Conservation (phyloP, 176 grass and related monocot genomes). For the Lolium perenne region DNA sequence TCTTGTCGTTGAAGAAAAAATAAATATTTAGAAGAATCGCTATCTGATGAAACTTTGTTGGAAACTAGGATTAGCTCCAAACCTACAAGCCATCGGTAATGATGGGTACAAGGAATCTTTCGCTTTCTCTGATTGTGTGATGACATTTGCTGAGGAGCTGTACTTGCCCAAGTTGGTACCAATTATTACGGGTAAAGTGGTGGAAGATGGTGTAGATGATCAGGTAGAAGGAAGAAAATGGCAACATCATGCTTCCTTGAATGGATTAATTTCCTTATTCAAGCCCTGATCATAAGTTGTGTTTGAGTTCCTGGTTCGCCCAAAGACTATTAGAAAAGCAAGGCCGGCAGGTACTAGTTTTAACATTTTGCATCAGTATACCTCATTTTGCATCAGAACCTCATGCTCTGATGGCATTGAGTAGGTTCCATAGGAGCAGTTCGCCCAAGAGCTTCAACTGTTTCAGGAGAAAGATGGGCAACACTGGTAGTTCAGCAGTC, state of each 20-base stretch:
- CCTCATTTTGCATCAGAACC: not conserved
- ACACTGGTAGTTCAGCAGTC: not conserved
- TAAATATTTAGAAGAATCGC: not conserved
- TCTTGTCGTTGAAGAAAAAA: slow-evolving; percentile 23
- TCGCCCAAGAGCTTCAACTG: not conserved
- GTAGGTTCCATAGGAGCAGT: not conserved
- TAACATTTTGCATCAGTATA: slow-evolving; percentile 1
- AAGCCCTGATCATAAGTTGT: slow-evolving; percentile 27
- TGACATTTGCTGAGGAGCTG: slow-evolving; percentile 43
- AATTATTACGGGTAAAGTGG: slow-evolving; percentile 37
- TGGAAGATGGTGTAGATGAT: not conserved
- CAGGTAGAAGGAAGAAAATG: not conserved
- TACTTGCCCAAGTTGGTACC: slow-evolving; percentile 30
- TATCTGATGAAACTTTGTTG: slow-evolving; percentile 30
- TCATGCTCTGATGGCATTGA: not conserved
- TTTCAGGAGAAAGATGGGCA: not conserved
- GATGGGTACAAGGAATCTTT: slow-evolving; percentile 41
- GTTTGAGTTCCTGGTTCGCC: not conserved
- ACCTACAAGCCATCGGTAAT: slow-evolving; percentile 40
- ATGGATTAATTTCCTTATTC: not conserved
- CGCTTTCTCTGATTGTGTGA: slow-evolving; percentile 33
- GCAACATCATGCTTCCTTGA: not conserved
- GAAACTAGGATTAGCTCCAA: slow-evolving; percentile 23
- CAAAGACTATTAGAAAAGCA: not conserved
- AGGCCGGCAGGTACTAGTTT: not conserved